Percentiles rank a stretch among this genome's conserved stretches.
These are phyloP conservation scores for Penicillium palitans DNA, from an alignment of 2,329 filamentous ascomycete genomes.

Conservation along the genomic window DNA sequence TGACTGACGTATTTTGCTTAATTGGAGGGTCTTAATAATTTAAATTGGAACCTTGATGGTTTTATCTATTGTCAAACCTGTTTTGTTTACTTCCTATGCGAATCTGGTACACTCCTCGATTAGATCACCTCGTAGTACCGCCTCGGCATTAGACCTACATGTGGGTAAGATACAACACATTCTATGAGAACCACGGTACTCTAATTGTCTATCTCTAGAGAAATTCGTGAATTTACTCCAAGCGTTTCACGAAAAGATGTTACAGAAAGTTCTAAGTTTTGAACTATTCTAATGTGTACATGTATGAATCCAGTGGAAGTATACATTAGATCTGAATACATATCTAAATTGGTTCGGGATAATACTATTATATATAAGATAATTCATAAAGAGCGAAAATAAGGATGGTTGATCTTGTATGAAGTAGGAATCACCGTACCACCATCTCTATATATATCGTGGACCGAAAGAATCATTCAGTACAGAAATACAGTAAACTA, in stretches of 20 bases:
- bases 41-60: not conserved
- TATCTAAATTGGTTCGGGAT: not conserved
- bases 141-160: not conserved
- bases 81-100: not conserved
- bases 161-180: not conserved
- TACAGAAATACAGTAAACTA: not conserved
- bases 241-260: not conserved
- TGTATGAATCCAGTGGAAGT: not conserved
- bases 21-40: too few relatives aligned
- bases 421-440: not conserved
- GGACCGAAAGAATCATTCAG: not conserved
- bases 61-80: too few relatives aligned
- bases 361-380: not conserved
- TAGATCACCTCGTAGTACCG: not conserved
- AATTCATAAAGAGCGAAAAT: not conserved
- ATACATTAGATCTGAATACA: not conserved
- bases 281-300: not conserved
- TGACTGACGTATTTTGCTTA: not conserved
- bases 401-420: not conserved
- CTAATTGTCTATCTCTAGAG: not conserved
- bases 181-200: not conserved
- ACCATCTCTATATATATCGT: not conserved
- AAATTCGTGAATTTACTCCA: not conserved
- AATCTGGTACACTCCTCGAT: not conserved
- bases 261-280: not conserved